phyloP scores from a whole-genome alignment of 2,329 filamentous ascomycete genomes.

The Diplodia sapinea region DNA sequence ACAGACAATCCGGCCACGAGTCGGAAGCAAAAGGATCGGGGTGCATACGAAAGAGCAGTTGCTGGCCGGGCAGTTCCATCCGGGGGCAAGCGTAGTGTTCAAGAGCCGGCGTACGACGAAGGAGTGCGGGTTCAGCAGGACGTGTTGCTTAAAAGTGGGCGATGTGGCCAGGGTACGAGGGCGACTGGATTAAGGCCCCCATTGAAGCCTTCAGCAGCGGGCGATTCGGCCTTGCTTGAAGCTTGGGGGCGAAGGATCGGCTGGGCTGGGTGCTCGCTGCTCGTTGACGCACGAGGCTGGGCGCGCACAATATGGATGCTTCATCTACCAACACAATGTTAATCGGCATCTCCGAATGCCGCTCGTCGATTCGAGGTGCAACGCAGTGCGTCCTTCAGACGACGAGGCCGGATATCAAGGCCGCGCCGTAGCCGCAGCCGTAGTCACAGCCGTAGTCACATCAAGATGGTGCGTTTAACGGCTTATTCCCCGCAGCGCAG shows the following conservation, averaged over 20 bases:
- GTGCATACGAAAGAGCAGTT: neutral
- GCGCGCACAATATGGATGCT: neutral
- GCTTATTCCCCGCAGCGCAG: no score
- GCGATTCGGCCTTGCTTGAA: neutral
- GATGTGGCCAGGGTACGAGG: neutral
- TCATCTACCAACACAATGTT: neutral
- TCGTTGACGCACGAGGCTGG: conserved; percentile 10
- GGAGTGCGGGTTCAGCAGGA: neutral
- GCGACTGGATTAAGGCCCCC: neutral
- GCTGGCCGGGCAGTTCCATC: neutral
- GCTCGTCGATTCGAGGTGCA: no score
- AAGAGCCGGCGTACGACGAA: neutral
- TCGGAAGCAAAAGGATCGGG: neutral
- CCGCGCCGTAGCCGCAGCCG: no score
- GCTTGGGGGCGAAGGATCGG: neutral
- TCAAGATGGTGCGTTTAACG: no score
- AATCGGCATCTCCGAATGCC: no score
- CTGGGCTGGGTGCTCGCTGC: conserved; percentile 13
- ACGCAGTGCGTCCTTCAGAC: no score
- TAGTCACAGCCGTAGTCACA: no score
- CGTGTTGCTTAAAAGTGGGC: neutral
- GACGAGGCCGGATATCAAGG: no score
- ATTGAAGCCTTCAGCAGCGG: neutral
- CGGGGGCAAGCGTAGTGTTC: neutral
- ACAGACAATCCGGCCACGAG: neutral